A percentile compares a stretch with the other conserved stretches of the same genome.
These are phyloP conservation scores for Pichia sp. DNA, from an alignment of 1,139 yeast species.

Conservation along the genomic window DNA sequence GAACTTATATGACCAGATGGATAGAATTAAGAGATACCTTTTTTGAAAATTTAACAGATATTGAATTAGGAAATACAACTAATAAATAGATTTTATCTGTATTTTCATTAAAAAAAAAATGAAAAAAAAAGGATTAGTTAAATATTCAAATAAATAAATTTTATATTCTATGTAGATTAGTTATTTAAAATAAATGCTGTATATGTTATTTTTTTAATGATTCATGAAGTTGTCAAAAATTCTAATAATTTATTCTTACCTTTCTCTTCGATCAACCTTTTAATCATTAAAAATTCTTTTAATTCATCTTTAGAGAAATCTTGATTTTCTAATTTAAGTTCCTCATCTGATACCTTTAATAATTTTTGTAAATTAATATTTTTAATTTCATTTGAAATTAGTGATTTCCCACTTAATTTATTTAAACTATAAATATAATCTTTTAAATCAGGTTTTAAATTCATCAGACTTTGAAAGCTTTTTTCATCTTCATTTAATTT, in stretches of 20 bases:
- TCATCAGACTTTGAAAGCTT: conserved; percentile 23
- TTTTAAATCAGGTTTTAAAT: conserved; percentile 18
- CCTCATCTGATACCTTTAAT: conserved; percentile 33
- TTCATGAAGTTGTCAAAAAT: conserved; percentile 38
- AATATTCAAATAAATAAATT: too few relatives aligned
- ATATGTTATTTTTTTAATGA: too few relatives aligned
- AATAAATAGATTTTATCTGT: too few relatives aligned
- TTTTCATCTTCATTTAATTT: conserved; percentile 27
- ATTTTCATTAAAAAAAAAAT: neutral
- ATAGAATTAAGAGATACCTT: conserved; percentile 81
- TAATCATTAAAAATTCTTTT: conserved; percentile 50
- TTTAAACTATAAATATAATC: conserved; percentile 23
- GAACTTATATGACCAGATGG: conserved; percentile 87
- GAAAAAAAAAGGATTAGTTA: too few relatives aligned
- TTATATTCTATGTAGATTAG: too few relatives aligned
- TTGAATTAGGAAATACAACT: conserved; percentile 33
- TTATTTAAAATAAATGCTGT: too few relatives aligned
- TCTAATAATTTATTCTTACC: conserved; percentile 62
- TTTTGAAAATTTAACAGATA: conserved; percentile 71
- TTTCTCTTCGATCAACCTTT: conserved; percentile 55
- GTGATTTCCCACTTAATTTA: conserved; percentile 19
- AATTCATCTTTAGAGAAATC: conserved; percentile 35
- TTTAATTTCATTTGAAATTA: conserved; percentile 17
- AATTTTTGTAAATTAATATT: conserved; percentile 29
- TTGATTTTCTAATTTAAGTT: conserved; percentile 23